phyloP scores from a whole-genome alignment of 1,284 basidiomycete species.

The Leucoagaricus sp. region DNA sequence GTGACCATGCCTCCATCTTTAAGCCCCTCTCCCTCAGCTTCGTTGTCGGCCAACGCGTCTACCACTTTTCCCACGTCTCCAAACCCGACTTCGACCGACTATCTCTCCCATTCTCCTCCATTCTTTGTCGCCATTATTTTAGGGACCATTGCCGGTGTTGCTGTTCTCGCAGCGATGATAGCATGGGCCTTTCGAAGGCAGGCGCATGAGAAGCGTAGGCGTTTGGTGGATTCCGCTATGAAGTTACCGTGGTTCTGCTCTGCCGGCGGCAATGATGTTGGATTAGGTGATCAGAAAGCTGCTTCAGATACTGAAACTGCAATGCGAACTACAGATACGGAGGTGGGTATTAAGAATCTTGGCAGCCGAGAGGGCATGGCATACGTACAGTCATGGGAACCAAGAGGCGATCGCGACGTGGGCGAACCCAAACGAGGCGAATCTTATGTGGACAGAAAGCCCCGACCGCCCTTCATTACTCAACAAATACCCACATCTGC shows the following conservation, averaged over 20 bases:
- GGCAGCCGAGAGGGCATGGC: slow-evolving; percentile 28
- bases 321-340: slow-evolving; percentile 2
- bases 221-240: slow-evolving; percentile 42
- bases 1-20: slow-evolving; percentile 15
- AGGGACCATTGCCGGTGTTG: slow-evolving; percentile 40
- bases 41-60: slow-evolving; percentile 21
- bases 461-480: slow-evolving; percentile 18
- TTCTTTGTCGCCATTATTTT: slow-evolving; percentile 48
- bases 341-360: slow-evolving; percentile 6
- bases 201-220: slow-evolving; percentile 23
- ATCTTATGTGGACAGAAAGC: slow-evolving; percentile 21
- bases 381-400: slow-evolving; percentile 32
- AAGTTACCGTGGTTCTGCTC: slow-evolving; percentile 34
- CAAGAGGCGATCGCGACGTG: slow-evolving; percentile 37
- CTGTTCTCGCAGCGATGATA: slow-evolving; percentile 39
- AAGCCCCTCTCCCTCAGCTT: slow-evolving; percentile 18
- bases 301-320: slow-evolving; percentile 9
- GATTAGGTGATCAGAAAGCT: background rate
- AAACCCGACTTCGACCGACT: slow-evolving; percentile 18
- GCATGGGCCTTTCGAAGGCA: slow-evolving; percentile 39
- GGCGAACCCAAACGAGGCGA: slow-evolving; percentile 36
- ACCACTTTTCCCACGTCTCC: slow-evolving; percentile 22
- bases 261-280: slow-evolving; percentile 9
- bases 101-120: slow-evolving; percentile 32
- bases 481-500: slow-evolving; percentile 19